phyloP scores from a whole-genome alignment of 83 land plant genomes.

The Diphasiastrum complanatum region DNA sequence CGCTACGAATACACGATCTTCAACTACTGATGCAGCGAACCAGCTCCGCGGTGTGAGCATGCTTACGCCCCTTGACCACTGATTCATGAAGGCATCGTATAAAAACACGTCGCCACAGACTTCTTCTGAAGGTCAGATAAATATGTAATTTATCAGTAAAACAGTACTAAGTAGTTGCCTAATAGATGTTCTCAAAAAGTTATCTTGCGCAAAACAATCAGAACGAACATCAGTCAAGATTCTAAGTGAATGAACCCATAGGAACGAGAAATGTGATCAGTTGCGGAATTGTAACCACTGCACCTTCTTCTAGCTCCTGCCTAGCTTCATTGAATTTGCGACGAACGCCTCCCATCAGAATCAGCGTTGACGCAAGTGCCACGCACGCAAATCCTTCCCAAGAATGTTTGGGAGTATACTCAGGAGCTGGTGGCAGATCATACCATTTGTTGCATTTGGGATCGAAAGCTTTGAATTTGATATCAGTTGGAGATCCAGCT shows the following conservation, averaged over 20 bases:
- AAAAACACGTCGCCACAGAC: conserved; percentile 24
- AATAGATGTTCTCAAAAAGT: too few species aligned
- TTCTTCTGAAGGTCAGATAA: too few species aligned
- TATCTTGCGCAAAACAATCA: too few species aligned
- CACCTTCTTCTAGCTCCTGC: too few species aligned
- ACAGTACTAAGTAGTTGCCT: too few species aligned
- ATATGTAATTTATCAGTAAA: too few species aligned
- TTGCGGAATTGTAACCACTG: too few species aligned
- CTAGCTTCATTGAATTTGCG: too few species aligned
- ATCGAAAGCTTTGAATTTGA: conserved; percentile 23
- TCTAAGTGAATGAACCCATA: too few species aligned
- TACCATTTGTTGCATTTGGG: conserved; percentile 22
- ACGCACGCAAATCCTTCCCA: conserved; percentile 37
- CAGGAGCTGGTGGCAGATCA: conserved; percentile 21
- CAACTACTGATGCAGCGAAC: conserved; percentile 35
- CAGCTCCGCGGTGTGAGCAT: conserved; percentile 33
- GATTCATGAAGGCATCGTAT: conserved; percentile 26
- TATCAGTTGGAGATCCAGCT: conserved; percentile 10
- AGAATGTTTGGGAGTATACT: neutral
- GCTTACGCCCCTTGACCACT: conserved; percentile 30
- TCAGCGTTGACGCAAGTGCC: conserved; percentile 17
- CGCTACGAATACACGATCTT: conserved; percentile 30
- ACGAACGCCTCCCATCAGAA: conserved; percentile 30
- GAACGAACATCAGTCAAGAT: too few species aligned
- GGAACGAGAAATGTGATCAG: too few species aligned